Base-by-base conservation (phyloP, 805 yeast species). In the Candida stauntonica region DNA sequence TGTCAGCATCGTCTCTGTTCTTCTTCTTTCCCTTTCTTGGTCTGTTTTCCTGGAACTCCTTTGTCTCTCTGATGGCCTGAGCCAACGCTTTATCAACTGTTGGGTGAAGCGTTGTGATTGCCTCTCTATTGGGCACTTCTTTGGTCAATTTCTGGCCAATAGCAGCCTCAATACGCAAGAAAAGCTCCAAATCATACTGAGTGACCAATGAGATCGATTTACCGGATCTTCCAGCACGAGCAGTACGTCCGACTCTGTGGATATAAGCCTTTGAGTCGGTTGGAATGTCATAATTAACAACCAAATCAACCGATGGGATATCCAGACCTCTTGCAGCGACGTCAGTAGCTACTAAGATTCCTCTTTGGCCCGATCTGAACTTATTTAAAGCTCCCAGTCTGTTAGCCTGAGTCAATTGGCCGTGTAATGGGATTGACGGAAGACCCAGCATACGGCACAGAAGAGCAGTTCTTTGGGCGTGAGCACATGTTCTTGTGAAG, bases 171-270 rank as follows among this genome's bases (percentile, higher is more conserved):
- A 93, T 89, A 56, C 96, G 73, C 48, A 88, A 66, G 55, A 86
- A 85, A 52, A 88, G 66, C 61, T 89, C 97, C 44, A 93, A 68
- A 61, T 93, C 99, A 59, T 93, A 93, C 61, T 93, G 99, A 0
- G 98, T 89, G 23, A 88, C 94, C 41, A 89, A 66, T 3, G 95
- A 83, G 14, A 89, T 71, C 3, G 96, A 85, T 58, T 81, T 84
- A 34, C 96, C 96, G 0, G 91, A 77, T 51, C 88, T 74, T 15
- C 96, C 95, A 1, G 95, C 95, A 62, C 96, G 81, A 2, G 97
- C 96, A 24, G 96, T 88, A 68, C 97, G 81, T 41, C 97, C 97
- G 24, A 89, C 96, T 63, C 95, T 70, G 60, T 84, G 94, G 49
- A 84, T 80, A 54, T 81, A 84, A 9, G 88, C 86, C 59, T 84